These are phyloP conservation scores for Leccinum olivaceopallidum DNA, from an alignment of 768 basidiomycete species.

Conservation along the genomic window DNA sequence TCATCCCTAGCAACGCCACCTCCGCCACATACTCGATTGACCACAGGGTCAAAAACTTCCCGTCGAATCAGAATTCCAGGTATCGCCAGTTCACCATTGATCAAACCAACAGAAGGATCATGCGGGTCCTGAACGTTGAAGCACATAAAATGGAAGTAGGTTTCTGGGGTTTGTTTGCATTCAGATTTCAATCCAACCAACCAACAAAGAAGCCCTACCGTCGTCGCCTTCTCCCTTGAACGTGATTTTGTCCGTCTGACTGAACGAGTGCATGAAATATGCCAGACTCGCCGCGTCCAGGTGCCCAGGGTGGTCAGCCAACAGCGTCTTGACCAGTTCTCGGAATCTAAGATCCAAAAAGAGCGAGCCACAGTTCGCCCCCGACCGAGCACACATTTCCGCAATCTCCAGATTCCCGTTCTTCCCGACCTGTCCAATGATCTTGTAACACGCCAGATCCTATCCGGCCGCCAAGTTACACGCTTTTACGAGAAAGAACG, in stretches of 20 bases:
- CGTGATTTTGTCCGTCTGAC: conserved; percentile 82
- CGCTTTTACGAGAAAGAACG: not conserved
- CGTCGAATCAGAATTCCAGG: conserved; percentile 76
- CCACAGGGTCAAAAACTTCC: conserved; percentile 88
- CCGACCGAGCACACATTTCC: conserved; percentile 85
- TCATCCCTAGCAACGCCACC: conserved; percentile 7
- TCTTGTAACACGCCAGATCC: conserved; percentile 64
- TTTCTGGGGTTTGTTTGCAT: conserved; percentile 45
- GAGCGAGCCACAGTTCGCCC: conserved; percentile 84
- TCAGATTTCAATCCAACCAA: conserved; percentile 6
- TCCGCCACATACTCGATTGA: conserved; percentile 58
- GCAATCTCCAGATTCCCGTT: conserved; percentile 85
- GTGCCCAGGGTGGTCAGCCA: conserved; percentile 84
- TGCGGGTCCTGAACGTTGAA: conserved; percentile 86
- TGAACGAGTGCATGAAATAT: conserved; percentile 88
- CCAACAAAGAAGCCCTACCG: conserved; percentile 42
- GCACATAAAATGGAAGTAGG: conserved; percentile 86
- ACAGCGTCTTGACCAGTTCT: conserved; percentile 73
- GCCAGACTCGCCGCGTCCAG: conserved; percentile 79
- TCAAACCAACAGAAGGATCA: conserved; percentile 75
- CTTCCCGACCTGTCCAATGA: conserved; percentile 77
- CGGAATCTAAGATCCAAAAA: conserved; percentile 88
- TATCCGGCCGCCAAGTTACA: conserved; percentile 16
- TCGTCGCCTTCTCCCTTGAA: conserved; percentile 77
- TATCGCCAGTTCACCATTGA: conserved; percentile 82